Percentiles rank a stretch among this genome's conserved stretches.
phyloP scores from a whole-genome alignment of 2,329 filamentous ascomycete genomes.

The Phaeophleospora eucalypticola region DNA sequence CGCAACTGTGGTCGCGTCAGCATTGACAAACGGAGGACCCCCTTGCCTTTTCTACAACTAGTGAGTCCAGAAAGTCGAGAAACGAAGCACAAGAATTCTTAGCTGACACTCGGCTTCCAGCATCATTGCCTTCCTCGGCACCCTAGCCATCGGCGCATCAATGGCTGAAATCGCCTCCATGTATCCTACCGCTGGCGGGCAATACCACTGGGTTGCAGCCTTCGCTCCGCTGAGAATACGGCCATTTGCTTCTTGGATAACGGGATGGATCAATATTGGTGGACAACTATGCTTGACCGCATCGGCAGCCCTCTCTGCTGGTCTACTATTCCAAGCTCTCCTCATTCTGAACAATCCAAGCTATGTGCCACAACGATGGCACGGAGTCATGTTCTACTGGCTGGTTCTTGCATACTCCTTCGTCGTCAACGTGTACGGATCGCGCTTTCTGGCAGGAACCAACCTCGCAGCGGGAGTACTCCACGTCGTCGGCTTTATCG shows the following conservation, averaged over 20 bases:
- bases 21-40: conserved; percentile 44
- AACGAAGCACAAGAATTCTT: no score
- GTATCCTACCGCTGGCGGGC: conserved; percentile 36
- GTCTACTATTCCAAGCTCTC: conserved; percentile 18
- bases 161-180: conserved; percentile 41
- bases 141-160: conserved; percentile 38
- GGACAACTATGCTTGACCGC: conserved; percentile 19
- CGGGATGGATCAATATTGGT: conserved; percentile 22
- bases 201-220: conserved; percentile 47
- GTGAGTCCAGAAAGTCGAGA: conserved; percentile 25
- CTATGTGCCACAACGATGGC: conserved; percentile 21
- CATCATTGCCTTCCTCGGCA: conserved; percentile 41
- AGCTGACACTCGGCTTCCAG: no score
- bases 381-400: conserved; percentile 24
- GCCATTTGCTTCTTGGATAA: conserved; percentile 38
- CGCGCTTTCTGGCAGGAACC: conserved; percentile 39
- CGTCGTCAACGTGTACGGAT: conserved; percentile 19
- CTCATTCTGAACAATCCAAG: conserved; percentile 18
- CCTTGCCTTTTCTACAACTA: conserved; percentile 47
- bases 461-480: conserved; percentile 42
- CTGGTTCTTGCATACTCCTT: conserved; percentile 17
- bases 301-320: conserved; percentile 15
- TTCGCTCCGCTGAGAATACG: conserved; percentile 35
- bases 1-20: conserved; percentile 44
- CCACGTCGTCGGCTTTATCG: conserved; percentile 45